Evolutionary conservation across 495 filamentous ascomycete species (phyloP).

Genomic region (Penicillium malachiteum): DNA sequence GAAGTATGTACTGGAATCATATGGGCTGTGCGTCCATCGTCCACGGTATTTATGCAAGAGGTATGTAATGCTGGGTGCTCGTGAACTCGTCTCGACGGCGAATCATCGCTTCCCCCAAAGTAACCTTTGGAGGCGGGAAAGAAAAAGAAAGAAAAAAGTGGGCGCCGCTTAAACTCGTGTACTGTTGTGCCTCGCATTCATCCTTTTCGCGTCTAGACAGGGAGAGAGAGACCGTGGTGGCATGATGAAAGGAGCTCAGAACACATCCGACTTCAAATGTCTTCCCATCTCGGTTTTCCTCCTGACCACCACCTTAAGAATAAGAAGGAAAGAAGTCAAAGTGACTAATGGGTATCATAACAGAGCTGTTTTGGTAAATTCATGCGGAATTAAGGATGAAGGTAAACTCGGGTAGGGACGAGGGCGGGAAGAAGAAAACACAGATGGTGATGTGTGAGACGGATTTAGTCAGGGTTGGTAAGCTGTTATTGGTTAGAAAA

Average conservation of each 20-base stretch:
- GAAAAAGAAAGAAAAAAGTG: too few relatives aligned
- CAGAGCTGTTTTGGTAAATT: slow-evolving; percentile 36
- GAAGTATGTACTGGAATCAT: slow-evolving; percentile 18
- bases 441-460: slow-evolving; percentile 2
- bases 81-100: slow-evolving; percentile 19
- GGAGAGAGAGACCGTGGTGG: background rate
- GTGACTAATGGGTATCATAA: slow-evolving; percentile 50
- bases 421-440: slow-evolving; percentile 11
- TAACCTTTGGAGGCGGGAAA: background rate
- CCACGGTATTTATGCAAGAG: slow-evolving; percentile 16
- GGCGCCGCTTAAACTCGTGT: background rate
- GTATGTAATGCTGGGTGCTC: slow-evolving; percentile 18
- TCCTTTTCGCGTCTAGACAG: slow-evolving; percentile 3
- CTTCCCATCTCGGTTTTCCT: slow-evolving; percentile 9
- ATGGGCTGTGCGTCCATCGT: slow-evolving; percentile 6
- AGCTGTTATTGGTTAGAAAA: slow-evolving; percentile 39
- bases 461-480: slow-evolving; percentile 51
- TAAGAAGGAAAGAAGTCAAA: slow-evolving; percentile 31
- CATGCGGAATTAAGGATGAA: slow-evolving; percentile 34
- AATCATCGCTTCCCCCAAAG: slow-evolving; percentile 3
- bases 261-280: background rate
- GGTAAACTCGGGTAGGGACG: slow-evolving; percentile 14
- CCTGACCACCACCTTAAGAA: slow-evolving; percentile 14
- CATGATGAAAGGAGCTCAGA: background rate
- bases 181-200: slow-evolving; percentile 1